phyloP scores from a whole-genome alignment of 163 green algal genomes.

The Prototheca cutis region DNA sequence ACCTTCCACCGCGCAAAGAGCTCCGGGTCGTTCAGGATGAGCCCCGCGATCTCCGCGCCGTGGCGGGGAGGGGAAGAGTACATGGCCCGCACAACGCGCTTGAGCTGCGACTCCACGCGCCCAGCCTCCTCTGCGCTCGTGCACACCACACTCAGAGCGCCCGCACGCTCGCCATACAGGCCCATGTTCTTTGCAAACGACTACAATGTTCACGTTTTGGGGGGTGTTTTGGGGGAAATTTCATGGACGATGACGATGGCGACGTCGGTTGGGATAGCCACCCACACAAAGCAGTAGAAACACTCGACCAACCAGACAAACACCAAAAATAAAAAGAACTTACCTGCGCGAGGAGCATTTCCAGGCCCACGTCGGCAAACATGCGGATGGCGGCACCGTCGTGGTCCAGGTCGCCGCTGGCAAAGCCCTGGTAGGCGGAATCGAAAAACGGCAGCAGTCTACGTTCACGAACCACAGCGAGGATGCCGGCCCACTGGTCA shows the following conservation, averaged over 20 bases:
- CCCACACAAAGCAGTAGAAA: no score
- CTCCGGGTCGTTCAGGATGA: constrained; percentile 56
- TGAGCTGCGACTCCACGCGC: constrained; percentile 66
- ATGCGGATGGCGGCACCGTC: constrained; percentile 75
- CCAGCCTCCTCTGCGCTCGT: constrained; percentile 40
- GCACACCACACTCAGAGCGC: constrained; percentile 73
- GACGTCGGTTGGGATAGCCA: no score
- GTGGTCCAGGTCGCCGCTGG: constrained; percentile 76
- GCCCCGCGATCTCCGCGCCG: constrained; percentile 77
- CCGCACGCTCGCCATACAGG: constrained; percentile 84
- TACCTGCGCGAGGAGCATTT: constrained; percentile 70
- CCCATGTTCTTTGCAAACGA: constrained; percentile 96
- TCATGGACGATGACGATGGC: background rate
- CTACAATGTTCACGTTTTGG: constrained; percentile 43
- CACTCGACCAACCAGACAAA: no score
- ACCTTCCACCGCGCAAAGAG: constrained; percentile 58
- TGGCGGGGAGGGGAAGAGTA: constrained; percentile 85
- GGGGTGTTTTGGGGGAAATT: background rate
- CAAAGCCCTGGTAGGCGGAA: constrained; percentile 92
- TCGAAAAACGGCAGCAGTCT: constrained; percentile 82
- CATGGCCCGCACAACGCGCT: constrained; percentile 55
- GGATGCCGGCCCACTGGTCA: constrained; percentile 90
- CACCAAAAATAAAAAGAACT: no score
- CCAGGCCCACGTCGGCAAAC: constrained; percentile 76
- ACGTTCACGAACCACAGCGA: constrained; percentile 65